These are phyloP conservation scores for Isabelozyma gotoi DNA, from an alignment of 805 yeast genomes.

Conservation along the genomic window DNA sequence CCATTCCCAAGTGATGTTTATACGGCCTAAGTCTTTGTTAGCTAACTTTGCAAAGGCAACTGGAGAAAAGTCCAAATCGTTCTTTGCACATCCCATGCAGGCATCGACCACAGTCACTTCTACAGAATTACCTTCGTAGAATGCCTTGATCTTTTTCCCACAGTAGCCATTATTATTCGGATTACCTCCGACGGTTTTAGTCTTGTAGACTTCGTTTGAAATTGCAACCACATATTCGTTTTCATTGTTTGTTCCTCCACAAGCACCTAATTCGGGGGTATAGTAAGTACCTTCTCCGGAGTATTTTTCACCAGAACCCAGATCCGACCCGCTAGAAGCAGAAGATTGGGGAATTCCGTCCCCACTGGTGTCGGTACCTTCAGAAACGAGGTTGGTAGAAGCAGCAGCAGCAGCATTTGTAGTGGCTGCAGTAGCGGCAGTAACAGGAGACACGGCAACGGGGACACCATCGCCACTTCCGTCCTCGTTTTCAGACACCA, in stretches of 20 bases:
- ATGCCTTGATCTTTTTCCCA: slow-evolving; percentile 50
- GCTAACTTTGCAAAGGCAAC: slow-evolving; percentile 55
- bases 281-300: slow-evolving; percentile 53
- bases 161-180: slow-evolving; percentile 51
- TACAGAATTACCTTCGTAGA: slow-evolving; percentile 50
- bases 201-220: slow-evolving; percentile 41
- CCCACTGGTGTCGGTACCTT: neutral
- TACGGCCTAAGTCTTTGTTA: slow-evolving; percentile 51
- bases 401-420: slow-evolving; percentile 9
- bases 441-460: slow-evolving; percentile 5
- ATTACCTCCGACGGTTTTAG: slow-evolving; percentile 28
- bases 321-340: slow-evolving; percentile 14
- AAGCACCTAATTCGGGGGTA: slow-evolving; percentile 50
- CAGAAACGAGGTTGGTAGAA: slow-evolving; percentile 7
- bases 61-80: slow-evolving; percentile 62
- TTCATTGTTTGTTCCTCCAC: slow-evolving; percentile 48
- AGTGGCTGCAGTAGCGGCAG: slow-evolving; percentile 10
- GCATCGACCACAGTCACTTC: slow-evolving; percentile 57
- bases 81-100: slow-evolving; percentile 52
- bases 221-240: slow-evolving; percentile 56
- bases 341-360: slow-evolving; percentile 1
- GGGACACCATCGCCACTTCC: slow-evolving; percentile 1
- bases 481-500: neutral
- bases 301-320: slow-evolving; percentile 13
- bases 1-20: slow-evolving; percentile 54